Percentiles rank a stretch among this genome's conserved stretches.
Conservation (phyloP, 202 grass and related monocot species). For the Eragrostis tef region DNA sequence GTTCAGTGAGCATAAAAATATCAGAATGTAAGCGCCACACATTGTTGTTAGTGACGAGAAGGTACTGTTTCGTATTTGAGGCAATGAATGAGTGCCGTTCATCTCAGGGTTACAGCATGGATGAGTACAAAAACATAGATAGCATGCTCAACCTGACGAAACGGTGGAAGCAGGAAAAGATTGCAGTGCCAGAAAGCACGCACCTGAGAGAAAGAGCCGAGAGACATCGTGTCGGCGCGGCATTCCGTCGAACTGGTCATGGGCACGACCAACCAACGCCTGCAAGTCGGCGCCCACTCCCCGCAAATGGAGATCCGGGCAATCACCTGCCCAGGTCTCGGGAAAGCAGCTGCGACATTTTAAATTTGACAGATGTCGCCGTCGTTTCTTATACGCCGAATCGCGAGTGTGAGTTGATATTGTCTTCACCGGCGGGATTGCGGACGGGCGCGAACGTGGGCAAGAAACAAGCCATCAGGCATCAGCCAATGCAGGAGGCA, state of each 20-base stretch:
- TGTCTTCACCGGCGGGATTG: background rate
- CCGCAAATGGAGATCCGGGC: background rate
- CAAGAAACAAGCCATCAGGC: background rate
- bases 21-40: background rate
- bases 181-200: background rate
- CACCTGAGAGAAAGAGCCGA: background rate
- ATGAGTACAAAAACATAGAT: background rate
- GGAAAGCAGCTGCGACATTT: too few relatives aligned
- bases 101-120: background rate
- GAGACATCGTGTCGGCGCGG: background rate
- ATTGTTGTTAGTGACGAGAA: background rate
- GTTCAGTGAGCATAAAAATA: background rate
- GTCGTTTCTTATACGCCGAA: too few relatives aligned
- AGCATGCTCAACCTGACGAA: background rate
- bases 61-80: background rate
- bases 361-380: background rate
- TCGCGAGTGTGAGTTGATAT: background rate
- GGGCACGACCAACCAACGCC: background rate
- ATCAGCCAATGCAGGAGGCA: background rate
- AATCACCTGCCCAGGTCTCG: background rate
- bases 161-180: background rate
- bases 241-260: slow-evolving; percentile 22
- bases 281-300: background rate
- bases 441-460: background rate
- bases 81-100: too few relatives aligned